phyloP scores from a whole-genome alignment of 78 protist species.

The Emiliania huxleyi region DNA sequence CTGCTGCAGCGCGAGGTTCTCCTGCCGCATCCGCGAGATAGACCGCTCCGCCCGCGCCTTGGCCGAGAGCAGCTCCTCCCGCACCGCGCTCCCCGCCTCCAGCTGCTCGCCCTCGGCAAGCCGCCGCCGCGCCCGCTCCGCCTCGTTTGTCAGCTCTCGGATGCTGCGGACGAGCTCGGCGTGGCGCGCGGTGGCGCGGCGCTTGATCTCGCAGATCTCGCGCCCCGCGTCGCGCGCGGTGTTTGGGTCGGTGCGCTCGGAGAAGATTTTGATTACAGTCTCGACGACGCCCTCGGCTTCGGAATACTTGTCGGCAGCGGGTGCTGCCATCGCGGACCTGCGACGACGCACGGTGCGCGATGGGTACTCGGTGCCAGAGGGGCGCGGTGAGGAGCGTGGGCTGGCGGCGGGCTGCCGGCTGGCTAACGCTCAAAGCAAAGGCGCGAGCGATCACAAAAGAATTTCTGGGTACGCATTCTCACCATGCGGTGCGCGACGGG shows the following conservation, averaged over 20 bases:
- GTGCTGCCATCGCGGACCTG: too few species aligned
- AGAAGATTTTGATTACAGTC: neutral
- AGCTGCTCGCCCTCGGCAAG: neutral
- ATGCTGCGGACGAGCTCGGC: neutral
- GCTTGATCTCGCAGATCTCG: neutral
- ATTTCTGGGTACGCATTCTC: too few species aligned
- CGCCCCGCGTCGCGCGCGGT: neutral
- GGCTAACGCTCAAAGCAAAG: too few species aligned
- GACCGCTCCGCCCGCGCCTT: neutral
- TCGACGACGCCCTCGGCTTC: neutral
- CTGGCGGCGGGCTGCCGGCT: too few species aligned
- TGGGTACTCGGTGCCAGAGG: too few species aligned
- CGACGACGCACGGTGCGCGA: too few species aligned
- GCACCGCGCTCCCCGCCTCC: neutral
- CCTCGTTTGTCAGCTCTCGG: neutral
- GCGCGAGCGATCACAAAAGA: too few species aligned
- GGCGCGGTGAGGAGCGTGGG: too few species aligned
- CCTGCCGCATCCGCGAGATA: neutral
- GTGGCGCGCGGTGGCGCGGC: neutral
- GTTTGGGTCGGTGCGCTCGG: neutral
- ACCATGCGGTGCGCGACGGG: too few species aligned
- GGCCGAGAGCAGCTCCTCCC: neutral
- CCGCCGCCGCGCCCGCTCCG: neutral
- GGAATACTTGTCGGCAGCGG: neutral
- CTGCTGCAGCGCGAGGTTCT: neutral